A percentile compares a stretch with the other conserved stretches of the same genome.
These are phyloP conservation scores for Capronia coronata DNA, from an alignment of 2,329 filamentous ascomycete genomes.

Conservation along the genomic window DNA sequence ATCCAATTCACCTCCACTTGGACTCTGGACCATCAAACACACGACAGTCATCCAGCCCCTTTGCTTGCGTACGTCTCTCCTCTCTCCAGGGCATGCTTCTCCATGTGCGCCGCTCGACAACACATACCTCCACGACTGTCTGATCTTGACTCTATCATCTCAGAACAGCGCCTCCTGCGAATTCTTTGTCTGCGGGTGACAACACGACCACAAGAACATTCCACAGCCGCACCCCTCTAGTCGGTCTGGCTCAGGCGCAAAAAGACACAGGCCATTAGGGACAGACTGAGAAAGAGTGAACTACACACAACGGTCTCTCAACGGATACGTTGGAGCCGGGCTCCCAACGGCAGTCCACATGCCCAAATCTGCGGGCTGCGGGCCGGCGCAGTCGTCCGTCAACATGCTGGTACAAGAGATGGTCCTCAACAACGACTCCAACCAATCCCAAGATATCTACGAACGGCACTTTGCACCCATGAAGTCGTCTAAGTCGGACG, in stretches of 20 bases:
- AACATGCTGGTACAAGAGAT: constrained; percentile 23
- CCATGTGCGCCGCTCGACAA: background rate
- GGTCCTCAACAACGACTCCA: constrained; percentile 21
- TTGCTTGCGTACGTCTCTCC: constrained; percentile 1
- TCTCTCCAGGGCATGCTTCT: background rate
- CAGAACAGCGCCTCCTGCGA: background rate
- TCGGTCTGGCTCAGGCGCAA: background rate
- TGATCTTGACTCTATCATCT: background rate
- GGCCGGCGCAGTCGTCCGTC: constrained; percentile 6
- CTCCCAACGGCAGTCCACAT: background rate
- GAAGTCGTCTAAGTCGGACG: constrained; percentile 21
- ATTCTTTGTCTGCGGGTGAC: background rate
- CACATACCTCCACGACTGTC: background rate
- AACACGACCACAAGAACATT: background rate
- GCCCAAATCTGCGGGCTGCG: constrained; percentile 4
- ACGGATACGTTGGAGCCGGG: background rate
- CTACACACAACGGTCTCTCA: background rate
- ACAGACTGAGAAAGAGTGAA: background rate
- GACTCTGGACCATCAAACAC: constrained; percentile 9
- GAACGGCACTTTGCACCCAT: constrained; percentile 19
- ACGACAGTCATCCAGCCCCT: constrained; percentile 6
- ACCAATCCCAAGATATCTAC: constrained; percentile 16
- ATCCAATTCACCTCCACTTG: constrained; percentile 1
- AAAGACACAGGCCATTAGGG: background rate
- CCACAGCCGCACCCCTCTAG: background rate